Conservation (phyloP, 1,284 basidiomycete species). For the Naganishia liquefaciens region DNA sequence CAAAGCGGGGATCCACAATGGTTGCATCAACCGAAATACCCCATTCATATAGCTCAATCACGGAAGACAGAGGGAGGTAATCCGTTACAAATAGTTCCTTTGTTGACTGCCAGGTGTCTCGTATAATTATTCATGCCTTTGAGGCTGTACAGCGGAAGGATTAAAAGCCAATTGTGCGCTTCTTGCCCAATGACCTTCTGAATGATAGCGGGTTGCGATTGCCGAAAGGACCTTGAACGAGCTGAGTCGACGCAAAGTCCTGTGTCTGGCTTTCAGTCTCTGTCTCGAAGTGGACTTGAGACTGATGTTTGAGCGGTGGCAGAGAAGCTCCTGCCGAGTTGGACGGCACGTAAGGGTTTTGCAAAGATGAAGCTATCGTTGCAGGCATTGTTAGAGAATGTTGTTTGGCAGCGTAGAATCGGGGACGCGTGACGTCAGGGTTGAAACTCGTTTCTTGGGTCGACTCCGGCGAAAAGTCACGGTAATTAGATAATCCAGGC, state of each 20-base stretch:
- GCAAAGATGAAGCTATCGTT: background rate
- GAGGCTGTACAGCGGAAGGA: background rate
- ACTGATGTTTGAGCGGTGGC: conserved; percentile 4
- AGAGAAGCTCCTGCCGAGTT: conserved; percentile 1
- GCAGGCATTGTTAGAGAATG: background rate
- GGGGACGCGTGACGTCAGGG: too few species aligned
- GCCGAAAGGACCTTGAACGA: conserved; percentile 25
- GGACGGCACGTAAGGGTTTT: background rate
- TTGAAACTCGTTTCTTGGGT: too few species aligned
- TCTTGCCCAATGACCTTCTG: conserved; percentile 16
- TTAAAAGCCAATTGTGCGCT: conserved; percentile 27
- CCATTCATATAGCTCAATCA: background rate
- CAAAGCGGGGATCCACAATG: too few species aligned
- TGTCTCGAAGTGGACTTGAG: conserved; percentile 18
- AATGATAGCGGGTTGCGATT: conserved; percentile 4
- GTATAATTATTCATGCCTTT: conserved; percentile 2
- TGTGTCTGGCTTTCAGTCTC: conserved; percentile 13
- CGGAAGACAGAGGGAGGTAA: conserved; percentile 7
- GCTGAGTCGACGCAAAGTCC: conserved; percentile 26
- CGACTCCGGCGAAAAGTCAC: background rate
- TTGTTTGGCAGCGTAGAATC: too few species aligned
- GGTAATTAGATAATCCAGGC: background rate
- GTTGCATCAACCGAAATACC: background rate
- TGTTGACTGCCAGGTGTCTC: background rate
- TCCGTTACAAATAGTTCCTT: conserved; percentile 4